Conservation (phyloP, 2,329 filamentous ascomycete genomes). For the Penicillium concentricum region DNA sequence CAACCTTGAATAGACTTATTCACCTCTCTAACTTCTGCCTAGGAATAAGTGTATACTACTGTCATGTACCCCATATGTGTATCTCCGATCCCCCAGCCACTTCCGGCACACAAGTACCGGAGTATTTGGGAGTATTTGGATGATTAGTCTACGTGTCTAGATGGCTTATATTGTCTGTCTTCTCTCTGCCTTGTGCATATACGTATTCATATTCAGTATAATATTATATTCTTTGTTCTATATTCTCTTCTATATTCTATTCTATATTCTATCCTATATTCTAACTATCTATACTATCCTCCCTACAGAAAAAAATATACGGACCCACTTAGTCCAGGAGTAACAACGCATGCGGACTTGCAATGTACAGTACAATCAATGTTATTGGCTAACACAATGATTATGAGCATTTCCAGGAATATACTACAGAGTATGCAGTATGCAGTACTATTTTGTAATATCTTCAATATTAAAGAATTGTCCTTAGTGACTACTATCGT, state of each 20-base stretch:
- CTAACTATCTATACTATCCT: neutral
- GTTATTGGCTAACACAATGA: neutral
- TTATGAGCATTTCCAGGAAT: no score
- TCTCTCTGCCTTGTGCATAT: neutral
- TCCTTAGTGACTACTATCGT: no score
- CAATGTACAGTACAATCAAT: neutral
- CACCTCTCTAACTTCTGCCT: neutral
- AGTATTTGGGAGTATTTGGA: neutral
- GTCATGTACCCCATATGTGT: neutral
- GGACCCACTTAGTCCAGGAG: neutral
- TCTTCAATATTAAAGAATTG: no score
- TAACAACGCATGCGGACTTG: neutral
- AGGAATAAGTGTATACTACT: neutral
- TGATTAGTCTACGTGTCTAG: neutral
- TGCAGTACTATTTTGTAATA: no score
- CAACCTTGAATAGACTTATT: neutral
- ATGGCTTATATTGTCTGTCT: neutral
- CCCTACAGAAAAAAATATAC: conserved; percentile 3
- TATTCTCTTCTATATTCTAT: neutral
- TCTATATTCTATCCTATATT: neutral
- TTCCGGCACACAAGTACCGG: neutral
- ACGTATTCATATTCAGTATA: neutral
- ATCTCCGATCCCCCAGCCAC: conserved; percentile 8
- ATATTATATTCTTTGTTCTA: neutral
- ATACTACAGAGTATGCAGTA: no score